Evolutionary conservation across 1,284 basidiomycete species (phyloP).

Genomic region (Trametes sp.): DNA sequence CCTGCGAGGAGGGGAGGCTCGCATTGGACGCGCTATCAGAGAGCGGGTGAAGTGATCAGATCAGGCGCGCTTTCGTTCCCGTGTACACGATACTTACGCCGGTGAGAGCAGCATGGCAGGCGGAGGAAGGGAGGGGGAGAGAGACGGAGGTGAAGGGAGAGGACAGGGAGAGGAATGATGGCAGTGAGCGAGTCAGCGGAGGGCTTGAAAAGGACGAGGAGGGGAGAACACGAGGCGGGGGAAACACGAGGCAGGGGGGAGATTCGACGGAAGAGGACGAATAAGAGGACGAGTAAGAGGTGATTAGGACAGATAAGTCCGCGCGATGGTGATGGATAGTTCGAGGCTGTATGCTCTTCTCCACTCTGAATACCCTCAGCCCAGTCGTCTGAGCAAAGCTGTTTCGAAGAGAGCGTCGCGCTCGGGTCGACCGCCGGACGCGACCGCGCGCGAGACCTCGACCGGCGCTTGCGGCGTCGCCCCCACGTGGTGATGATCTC

Average conservation of each 20-base stretch:
- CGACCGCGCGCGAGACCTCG: neutral
- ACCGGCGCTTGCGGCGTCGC: neutral
- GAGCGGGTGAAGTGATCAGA: slow-evolving; percentile 42
- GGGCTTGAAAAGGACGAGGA: slow-evolving; percentile 31
- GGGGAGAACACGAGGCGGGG: slow-evolving; percentile 40
- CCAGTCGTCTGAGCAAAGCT: slow-evolving; percentile 17
- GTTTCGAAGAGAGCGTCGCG: no score
- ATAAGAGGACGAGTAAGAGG: slow-evolving; percentile 17
- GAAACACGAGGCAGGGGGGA: slow-evolving; percentile 32
- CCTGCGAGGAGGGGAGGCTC: slow-evolving; percentile 62
- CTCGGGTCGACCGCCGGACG: neutral
- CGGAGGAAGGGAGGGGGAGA: slow-evolving; percentile 14
- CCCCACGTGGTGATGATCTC: slow-evolving; percentile 22
- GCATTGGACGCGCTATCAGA: slow-evolving; percentile 67
- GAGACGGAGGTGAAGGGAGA: slow-evolving; percentile 25
- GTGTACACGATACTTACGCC: slow-evolving; percentile 61
- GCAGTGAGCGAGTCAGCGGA: slow-evolving; percentile 29
- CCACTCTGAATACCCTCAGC: slow-evolving; percentile 20
- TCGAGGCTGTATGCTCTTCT: slow-evolving; percentile 21
- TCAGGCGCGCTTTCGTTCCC: slow-evolving; percentile 35
- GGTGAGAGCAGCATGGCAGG: slow-evolving; percentile 74
- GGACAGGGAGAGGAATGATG: slow-evolving; percentile 21
- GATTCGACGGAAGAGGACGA: slow-evolving; percentile 14
- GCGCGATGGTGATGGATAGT: slow-evolving; percentile 32
- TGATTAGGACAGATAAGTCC: slow-evolving; percentile 27